phyloP scores from a whole-genome alignment of 1,284 basidiomycete genomes.

The Exobasidium rhododendri region DNA sequence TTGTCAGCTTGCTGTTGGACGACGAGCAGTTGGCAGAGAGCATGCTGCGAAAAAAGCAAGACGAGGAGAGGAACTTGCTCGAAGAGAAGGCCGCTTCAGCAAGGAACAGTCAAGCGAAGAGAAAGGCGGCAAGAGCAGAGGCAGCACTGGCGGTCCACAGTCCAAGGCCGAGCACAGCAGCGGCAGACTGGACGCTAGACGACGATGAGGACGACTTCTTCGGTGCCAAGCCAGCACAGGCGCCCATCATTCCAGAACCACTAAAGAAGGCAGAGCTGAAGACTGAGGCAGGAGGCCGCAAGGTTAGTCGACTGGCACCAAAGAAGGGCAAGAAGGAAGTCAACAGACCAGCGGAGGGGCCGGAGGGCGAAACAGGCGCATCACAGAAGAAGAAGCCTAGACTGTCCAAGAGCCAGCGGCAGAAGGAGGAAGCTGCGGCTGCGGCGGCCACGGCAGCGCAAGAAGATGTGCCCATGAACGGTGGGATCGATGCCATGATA shows the following conservation, averaged over 20 bases:
- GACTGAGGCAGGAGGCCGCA: neutral
- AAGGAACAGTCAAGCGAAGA: slow-evolving; percentile 47
- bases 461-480: neutral
- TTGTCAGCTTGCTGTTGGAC: slow-evolving; percentile 89
- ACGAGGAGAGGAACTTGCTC: slow-evolving; percentile 48
- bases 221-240: slow-evolving; percentile 16
- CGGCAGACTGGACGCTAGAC: slow-evolving; percentile 45
- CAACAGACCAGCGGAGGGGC: no score
- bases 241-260: neutral
- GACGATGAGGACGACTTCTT: slow-evolving; percentile 54
- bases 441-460: neutral
- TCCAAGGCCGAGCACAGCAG: slow-evolving; percentile 18
- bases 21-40: slow-evolving; percentile 68
- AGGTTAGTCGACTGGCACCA: neutral
- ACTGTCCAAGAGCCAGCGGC: neutral
- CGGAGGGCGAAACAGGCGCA: neutral
- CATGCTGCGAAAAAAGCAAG: slow-evolving; percentile 53
- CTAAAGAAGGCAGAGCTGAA: neutral
- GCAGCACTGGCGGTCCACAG: slow-evolving; percentile 26
- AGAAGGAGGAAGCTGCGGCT: neutral
- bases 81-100: slow-evolving; percentile 51
- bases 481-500: slow-evolving; percentile 3
- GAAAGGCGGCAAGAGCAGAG: slow-evolving; percentile 35
- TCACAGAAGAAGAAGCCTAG: neutral
- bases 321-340: neutral